A percentile compares a stretch with the other conserved stretches of the same genome.
Evolutionary conservation across 495 filamentous ascomycete genomes (phyloP).

Genomic region (Alectoria sarmentosa): DNA sequence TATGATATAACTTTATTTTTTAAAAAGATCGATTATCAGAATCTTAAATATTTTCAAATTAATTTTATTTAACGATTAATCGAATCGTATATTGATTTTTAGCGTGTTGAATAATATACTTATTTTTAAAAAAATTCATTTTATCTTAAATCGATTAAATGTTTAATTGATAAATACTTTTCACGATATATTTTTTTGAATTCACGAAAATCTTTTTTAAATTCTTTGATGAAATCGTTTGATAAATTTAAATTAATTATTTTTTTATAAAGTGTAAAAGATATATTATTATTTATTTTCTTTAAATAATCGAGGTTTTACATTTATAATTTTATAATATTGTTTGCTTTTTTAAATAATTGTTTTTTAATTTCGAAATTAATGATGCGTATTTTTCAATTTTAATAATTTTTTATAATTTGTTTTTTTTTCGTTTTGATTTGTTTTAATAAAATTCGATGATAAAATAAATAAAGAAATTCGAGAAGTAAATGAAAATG

Average conservation of each 20-base stretch:
- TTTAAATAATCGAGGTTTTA: background rate
- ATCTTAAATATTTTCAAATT: too few species aligned
- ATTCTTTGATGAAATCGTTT: background rate
- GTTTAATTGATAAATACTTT: background rate
- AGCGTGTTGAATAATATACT: background rate
- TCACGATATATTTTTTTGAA: background rate
- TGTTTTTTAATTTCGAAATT: background rate
- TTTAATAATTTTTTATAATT: too few species aligned
- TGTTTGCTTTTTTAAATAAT: background rate
- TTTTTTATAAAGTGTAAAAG: background rate
- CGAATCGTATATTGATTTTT: background rate
- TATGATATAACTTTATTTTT: too few species aligned
- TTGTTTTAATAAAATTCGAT: too few species aligned
- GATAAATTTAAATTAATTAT: background rate
- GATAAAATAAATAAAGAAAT: background rate
- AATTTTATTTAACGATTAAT: background rate
- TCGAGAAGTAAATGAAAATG: background rate
- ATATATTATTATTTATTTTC: background rate
- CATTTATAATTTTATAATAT: background rate
- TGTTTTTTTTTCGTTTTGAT: too few species aligned
- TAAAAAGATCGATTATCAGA: too few species aligned
- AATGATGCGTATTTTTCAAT: too few species aligned
- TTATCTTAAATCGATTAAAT: background rate
- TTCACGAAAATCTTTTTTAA: background rate
- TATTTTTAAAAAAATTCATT: background rate